Evolutionary conservation across 2,329 filamentous ascomycete genomes (phyloP), one percentile per base, ranked within the genome.

Genomic region (Curvularia sp.): DNA sequence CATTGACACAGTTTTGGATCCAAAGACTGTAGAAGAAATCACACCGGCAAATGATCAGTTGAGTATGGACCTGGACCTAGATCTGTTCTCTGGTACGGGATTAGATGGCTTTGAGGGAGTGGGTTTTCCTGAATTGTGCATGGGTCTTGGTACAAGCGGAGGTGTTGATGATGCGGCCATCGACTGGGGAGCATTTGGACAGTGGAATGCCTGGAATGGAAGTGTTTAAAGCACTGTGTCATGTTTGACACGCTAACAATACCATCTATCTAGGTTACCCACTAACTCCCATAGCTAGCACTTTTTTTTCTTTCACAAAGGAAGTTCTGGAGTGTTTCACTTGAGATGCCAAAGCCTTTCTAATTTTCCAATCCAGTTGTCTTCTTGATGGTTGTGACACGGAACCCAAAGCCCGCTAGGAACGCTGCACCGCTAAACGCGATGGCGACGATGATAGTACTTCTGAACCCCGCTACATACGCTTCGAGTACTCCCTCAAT

Each of bases 1-100:
- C 7, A 72, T 76, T 27, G 72, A 76, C 27, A 59, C 65, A 1
- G 69, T 75, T 9, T 58, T 75, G 19, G 72, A 75, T 36, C 52
- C 71, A 6, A 55, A 60, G 32, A 39, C 52, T 13, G 54, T 57
- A n/a, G 54, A 58, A 15, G 63, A 66, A 21, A 47, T 64, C 1
- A 65, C 63, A 25, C 60, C 65, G 5, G 57, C 45, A 5, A 59
- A 46, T 46, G 64, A 54, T 21, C 53, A 61, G 38, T 13, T 57
- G 27, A 66, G 57, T 6, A 1, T 66, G 15, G 65, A 69, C 30
- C 36, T 65, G 12, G 64, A 65, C 5, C 57, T 74, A 2, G 67
- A 70, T 55, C 52, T 74, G 2, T 70, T 73, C 25, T 55, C 60
- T 0, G 67, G 68, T 15, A 64, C 69, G 9, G 72, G 73, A 3